A percentile compares a stretch with the other conserved stretches of the same genome.
These are phyloP conservation scores for Fraxinus dipetala DNA, from an alignment of 305 asterid species.

Conservation along the genomic window DNA sequence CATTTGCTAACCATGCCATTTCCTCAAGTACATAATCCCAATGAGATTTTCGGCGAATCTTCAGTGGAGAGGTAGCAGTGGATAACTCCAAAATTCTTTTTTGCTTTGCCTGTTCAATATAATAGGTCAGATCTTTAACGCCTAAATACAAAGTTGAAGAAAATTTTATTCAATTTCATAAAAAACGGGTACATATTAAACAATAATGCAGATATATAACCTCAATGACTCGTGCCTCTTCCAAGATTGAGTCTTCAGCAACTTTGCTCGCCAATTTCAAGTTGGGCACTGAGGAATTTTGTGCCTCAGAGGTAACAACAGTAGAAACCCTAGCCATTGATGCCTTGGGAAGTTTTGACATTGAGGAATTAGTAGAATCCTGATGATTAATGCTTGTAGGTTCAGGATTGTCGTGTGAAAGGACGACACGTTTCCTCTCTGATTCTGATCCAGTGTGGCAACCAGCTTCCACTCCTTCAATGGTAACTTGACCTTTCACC, in stretches of 20 bases:
- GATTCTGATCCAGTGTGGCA: slow-evolving; percentile 30
- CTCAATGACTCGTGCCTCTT: slow-evolving; percentile 89
- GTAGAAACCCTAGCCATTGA: slow-evolving; percentile 27
- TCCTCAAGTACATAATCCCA: slow-evolving; percentile 96
- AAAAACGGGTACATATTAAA: slow-evolving; percentile 18
- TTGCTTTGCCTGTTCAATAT: slow-evolving; percentile 74
- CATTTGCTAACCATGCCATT: slow-evolving; percentile 98
- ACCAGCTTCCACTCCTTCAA: slow-evolving; percentile 33
- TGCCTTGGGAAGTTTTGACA: slow-evolving; percentile 34
- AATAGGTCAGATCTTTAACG: slow-evolving; percentile 39
- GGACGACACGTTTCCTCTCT: slow-evolving; percentile 27
- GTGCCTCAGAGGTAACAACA: slow-evolving; percentile 38
- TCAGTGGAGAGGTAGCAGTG: slow-evolving; percentile 34
- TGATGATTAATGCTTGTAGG: slow-evolving; percentile 24
- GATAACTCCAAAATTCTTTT: slow-evolving; percentile 71
- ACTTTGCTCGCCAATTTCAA: slow-evolving; percentile 36
- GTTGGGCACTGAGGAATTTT: slow-evolving; percentile 34
- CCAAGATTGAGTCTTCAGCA: slow-evolving; percentile 81
- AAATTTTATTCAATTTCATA: slow-evolving; percentile 23
- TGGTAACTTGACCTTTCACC: slow-evolving; percentile 25
- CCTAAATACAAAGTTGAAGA: slow-evolving; percentile 20
- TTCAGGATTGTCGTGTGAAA: slow-evolving; percentile 31
- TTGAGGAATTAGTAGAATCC: slow-evolving; percentile 35
- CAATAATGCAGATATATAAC: slow-evolving; percentile 38
- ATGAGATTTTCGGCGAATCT: slow-evolving; percentile 52